Conservation (phyloP, 2,329 filamentous ascomycete species). For the Fusarium phyllophilum region DNA sequence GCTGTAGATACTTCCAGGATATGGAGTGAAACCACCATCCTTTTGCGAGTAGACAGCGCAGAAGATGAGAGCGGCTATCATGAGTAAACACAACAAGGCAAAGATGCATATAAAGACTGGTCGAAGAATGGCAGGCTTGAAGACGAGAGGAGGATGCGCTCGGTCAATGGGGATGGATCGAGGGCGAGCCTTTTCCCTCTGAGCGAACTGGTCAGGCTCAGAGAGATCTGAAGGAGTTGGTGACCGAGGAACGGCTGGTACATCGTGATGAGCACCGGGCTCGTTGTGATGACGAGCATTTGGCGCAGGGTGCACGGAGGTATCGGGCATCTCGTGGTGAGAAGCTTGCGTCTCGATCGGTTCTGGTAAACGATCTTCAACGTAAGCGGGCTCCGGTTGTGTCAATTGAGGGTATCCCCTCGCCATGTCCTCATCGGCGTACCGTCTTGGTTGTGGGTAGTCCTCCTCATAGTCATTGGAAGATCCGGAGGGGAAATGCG, state of each 20-base stretch:
- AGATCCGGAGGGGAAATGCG: conserved; percentile 58
- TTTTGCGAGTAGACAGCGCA: conserved; percentile 74
- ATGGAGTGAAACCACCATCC: conserved; percentile 73
- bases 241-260: conserved; percentile 12
- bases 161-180: conserved; percentile 53
- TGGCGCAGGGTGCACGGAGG: conserved; percentile 20
- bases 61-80: conserved; percentile 78
- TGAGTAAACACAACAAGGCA: conserved; percentile 70
- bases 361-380: conserved; percentile 43
- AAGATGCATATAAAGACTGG: conserved; percentile 70
- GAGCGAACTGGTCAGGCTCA: conserved; percentile 21
- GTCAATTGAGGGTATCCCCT: conserved; percentile 33
- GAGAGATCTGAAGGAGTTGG: conserved; percentile 30
- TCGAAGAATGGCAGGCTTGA: conserved; percentile 77
- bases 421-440: conserved; percentile 30
- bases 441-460: conserved; percentile 38
- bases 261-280: conserved; percentile 29
- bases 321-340: conserved; percentile 33
- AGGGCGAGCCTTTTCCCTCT: conserved; percentile 45
- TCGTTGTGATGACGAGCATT: conserved; percentile 18
- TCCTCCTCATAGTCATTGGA: conserved; percentile 48
- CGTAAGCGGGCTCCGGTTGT: conserved; percentile 43
- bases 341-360: conserved; percentile 31
- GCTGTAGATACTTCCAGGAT: conserved; percentile 73
- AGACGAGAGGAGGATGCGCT: conserved; percentile 67